Conservation (phyloP, 257 asterid genomes). For the Plantago elongata region DNA sequence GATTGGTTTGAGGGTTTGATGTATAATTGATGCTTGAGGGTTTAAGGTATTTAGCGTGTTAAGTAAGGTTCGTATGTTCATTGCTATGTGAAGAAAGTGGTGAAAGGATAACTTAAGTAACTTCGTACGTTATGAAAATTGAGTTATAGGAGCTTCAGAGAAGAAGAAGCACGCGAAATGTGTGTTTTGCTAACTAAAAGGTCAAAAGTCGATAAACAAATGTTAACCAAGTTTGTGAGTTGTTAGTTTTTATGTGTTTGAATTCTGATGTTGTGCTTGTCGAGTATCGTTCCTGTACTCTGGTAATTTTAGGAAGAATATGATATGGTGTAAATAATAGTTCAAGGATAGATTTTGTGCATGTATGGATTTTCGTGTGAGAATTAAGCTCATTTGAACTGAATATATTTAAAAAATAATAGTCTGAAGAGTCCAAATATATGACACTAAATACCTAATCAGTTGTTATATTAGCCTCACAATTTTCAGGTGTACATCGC, state of each 20-base stretch:
- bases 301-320: not conserved
- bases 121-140: too few species aligned
- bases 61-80: too few species aligned
- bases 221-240: not conserved
- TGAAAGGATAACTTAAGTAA: too few species aligned
- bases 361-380: conserved; percentile 1
- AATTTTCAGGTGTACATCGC: not conserved
- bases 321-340: not conserved
- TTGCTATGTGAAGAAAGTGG: too few species aligned
- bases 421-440: too few species aligned
- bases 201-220: not conserved
- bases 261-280: conserved; percentile 9
- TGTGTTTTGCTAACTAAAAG: not conserved
- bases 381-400: conserved; percentile 7
- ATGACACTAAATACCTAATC: not conserved
- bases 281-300: not conserved
- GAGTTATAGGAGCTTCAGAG: too few species aligned
- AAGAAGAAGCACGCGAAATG: too few species aligned
- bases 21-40: too few species aligned
- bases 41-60: too few species aligned
- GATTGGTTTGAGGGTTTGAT: too few species aligned
- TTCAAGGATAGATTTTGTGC: conserved; percentile 7
- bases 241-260: conserved; percentile 2
- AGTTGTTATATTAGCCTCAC: not conserved
- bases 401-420: not conserved